Evolutionary conservation across 179 eudicot genomes (phyloP).

Genomic region (Camellia oleifera): DNA sequence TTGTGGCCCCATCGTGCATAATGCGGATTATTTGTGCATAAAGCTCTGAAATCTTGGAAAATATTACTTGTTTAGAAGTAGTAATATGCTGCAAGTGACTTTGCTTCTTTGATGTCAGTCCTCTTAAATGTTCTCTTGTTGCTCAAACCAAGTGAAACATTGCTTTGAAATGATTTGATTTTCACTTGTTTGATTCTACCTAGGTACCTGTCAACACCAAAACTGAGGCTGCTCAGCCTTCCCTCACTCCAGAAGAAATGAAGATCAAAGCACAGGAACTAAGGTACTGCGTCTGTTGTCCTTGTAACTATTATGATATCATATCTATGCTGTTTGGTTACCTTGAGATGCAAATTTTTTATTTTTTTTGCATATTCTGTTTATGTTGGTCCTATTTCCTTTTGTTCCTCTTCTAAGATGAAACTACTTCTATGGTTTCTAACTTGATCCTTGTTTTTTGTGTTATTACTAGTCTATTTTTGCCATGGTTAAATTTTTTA

Average conservation of each 20-base stretch:
- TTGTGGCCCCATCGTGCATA: too few relatives aligned
- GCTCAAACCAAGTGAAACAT: not conserved
- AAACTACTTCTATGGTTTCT: not conserved
- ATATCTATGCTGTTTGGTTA: conserved; percentile 5
- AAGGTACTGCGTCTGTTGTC: conserved; percentile 39
- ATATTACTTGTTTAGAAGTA: not conserved
- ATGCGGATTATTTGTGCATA: not conserved
- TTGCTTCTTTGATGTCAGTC: not conserved
- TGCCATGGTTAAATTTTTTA: not conserved
- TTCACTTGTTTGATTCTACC: conserved; percentile 16
- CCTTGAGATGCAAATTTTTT: not conserved
- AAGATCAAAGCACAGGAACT: conserved; percentile 75
- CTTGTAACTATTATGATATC: not conserved
- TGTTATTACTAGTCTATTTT: not conserved
- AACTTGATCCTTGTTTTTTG: not conserved
- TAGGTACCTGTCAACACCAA: conserved; percentile 69
- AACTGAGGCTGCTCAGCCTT: conserved; percentile 61
- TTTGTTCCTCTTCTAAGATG: not conserved
- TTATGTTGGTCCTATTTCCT: not conserved
- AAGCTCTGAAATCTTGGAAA: not conserved
- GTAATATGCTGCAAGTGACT: not conserved
- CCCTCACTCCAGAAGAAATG: conserved; percentile 88
- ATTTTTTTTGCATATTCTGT: too few relatives aligned
- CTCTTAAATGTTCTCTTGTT: not conserved
- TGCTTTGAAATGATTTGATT: not conserved